phyloP scores from a whole-genome alignment of 257 asterid genomes.

The Ballota nigra region DNA sequence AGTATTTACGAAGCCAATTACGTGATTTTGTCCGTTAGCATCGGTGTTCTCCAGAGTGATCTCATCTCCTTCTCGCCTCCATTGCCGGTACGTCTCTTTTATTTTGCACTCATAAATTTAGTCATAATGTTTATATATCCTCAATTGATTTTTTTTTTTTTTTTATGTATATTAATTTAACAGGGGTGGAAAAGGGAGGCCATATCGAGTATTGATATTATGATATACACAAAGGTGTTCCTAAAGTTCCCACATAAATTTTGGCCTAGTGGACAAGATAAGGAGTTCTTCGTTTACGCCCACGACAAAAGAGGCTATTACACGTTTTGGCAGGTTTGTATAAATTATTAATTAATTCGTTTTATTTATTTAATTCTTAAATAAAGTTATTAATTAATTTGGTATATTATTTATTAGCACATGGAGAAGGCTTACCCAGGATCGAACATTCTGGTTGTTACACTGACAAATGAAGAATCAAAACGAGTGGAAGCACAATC shows the following conservation, averaged over 20 bases:
- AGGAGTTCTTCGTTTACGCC: constrained; percentile 90
- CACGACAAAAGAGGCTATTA: constrained; percentile 83
- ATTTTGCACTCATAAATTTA: no score
- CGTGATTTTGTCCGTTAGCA: constrained; percentile 72
- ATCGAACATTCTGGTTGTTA: constrained; percentile 81
- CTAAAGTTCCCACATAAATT: constrained; percentile 70
- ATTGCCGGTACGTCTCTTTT: constrained; percentile 51
- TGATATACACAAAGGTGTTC: constrained; percentile 87
- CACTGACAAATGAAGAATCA: constrained; percentile 82
- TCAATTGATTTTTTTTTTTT: no score
- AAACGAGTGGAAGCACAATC: constrained; percentile 81
- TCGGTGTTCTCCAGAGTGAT: constrained; percentile 81
- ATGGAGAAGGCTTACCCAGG: constrained; percentile 94
- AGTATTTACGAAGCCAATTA: constrained; percentile 69
- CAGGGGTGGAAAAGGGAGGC: constrained; percentile 96
- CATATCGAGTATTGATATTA: constrained; percentile 59
- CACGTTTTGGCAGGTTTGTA: constrained; percentile 91
- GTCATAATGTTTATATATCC: no score
- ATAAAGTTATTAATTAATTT: not conserved
- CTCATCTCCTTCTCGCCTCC: constrained; percentile 70
- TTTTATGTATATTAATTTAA: not conserved
- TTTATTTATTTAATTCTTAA: not conserved
- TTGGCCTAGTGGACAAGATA: constrained; percentile 76
- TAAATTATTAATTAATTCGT: not conserved
- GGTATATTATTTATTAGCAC: no score